Evolutionary conservation across 2,329 filamentous ascomycete genomes (phyloP).

Genomic region (Fusarium concolor): DNA sequence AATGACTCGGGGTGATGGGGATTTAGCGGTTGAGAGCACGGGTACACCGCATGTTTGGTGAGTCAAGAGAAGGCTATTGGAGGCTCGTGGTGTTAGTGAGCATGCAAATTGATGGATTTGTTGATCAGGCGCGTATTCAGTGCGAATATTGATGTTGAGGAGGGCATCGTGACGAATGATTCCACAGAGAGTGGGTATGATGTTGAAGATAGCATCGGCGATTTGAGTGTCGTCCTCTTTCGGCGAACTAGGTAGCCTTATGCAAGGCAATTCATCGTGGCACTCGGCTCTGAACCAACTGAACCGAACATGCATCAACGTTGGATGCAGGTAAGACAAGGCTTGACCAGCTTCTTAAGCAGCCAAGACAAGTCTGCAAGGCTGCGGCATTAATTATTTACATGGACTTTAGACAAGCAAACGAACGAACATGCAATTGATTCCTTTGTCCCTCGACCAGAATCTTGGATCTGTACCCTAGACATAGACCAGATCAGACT

Average conservation of each 20-base stretch:
- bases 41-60: slow-evolving; percentile 25
- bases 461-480: slow-evolving; percentile 7
- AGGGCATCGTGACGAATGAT: background rate
- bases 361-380: slow-evolving; percentile 1
- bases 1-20: slow-evolving; percentile 25
- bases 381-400: slow-evolving; percentile 18
- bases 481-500: slow-evolving; percentile 3
- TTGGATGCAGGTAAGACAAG: slow-evolving; percentile 11
- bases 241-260: background rate
- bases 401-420: slow-evolving; percentile 4
- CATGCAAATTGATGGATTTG: background rate
- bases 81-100: background rate
- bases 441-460: background rate
- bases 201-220: background rate
- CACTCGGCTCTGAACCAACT: background rate
- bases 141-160: background rate
- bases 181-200: background rate
- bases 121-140: slow-evolving; percentile 6
- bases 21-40: slow-evolving; percentile 3
- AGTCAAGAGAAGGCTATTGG: slow-evolving; percentile 1
- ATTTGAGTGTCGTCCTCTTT: background rate
- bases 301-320: background rate
- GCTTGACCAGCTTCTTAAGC: background rate
- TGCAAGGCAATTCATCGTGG: background rate
- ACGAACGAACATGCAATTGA: no score